These are phyloP conservation scores for Starmerella potacharoeniae DNA, from an alignment of 805 yeast genomes.

Conservation along the genomic window DNA sequence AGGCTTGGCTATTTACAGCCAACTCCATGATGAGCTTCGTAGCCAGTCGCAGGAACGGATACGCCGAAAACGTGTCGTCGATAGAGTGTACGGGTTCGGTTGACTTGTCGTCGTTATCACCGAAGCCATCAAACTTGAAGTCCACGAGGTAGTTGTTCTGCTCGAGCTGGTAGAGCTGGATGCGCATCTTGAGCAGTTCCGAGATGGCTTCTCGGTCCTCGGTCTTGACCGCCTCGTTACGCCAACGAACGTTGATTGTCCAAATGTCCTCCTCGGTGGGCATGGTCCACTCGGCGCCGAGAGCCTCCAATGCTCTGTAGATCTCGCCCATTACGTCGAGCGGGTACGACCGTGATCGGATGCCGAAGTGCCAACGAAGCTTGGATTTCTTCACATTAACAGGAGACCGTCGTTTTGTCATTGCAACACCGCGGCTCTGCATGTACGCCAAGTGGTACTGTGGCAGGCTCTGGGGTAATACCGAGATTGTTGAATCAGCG, in stretches of 20 bases:
- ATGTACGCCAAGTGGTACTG: constrained; percentile 88
- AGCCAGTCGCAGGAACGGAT: constrained; percentile 87
- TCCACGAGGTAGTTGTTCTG: constrained; percentile 93
- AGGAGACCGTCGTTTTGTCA: constrained; percentile 33
- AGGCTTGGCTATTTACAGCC: constrained; percentile 80
- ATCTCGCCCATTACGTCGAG: constrained; percentile 98
- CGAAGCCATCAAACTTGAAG: constrained; percentile 98
- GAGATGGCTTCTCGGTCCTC: constrained; percentile 20
- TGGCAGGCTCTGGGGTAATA: constrained; percentile 86
- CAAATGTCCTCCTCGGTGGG: constrained; percentile 91
- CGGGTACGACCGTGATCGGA: constrained; percentile 89
- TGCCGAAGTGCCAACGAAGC: constrained; percentile 98
- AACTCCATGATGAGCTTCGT: constrained; percentile 89
- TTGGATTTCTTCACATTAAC: constrained; percentile 70
- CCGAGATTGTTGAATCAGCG: constrained; percentile 64
- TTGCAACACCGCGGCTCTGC: constrained; percentile 47
- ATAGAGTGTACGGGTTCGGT: constrained; percentile 29
- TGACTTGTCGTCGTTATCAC: constrained; percentile 28
- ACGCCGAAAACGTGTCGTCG: constrained; percentile 84
- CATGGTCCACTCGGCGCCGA: constrained; percentile 96
- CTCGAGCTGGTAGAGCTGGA: constrained; percentile 88
- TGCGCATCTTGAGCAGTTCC: constrained; percentile 91
- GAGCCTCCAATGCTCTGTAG: constrained; percentile 79
- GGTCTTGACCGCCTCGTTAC: constrained; percentile 33
- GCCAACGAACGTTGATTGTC: constrained; percentile 95